These are phyloP conservation scores for Tetrahymena elliotti DNA, from an alignment of 73 alveolate species.

Conservation along the genomic window DNA sequence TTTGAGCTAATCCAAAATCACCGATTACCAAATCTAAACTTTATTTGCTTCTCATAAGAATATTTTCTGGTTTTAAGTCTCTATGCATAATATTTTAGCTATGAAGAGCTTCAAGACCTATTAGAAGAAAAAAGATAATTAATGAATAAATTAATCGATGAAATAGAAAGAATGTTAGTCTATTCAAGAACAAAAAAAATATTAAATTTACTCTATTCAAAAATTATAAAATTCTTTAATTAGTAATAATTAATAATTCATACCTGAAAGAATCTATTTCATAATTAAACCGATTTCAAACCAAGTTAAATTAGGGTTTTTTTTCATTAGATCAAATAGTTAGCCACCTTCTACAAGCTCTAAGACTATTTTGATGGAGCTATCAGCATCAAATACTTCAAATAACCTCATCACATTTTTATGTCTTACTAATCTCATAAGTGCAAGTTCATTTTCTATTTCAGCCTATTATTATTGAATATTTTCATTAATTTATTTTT, in stretches of 20 bases:
- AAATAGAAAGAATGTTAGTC: background rate
- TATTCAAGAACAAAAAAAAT: background rate
- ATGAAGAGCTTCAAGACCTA: background rate
- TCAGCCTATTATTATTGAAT: background rate
- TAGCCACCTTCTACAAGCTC: background rate
- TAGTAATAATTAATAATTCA: background rate
- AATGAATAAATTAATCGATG: background rate
- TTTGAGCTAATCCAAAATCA: conserved; percentile 30
- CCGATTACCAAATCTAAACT: background rate
- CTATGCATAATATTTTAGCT: background rate
- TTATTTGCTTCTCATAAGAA: background rate
- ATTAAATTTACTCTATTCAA: background rate
- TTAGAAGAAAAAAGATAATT: background rate
- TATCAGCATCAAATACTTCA: background rate
- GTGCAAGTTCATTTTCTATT: background rate
- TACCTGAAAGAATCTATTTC: background rate
- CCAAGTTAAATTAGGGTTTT: background rate
- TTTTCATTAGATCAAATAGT: background rate
- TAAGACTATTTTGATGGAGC: background rate
- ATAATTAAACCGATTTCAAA: background rate
- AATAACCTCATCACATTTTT: background rate
- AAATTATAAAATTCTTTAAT: background rate
- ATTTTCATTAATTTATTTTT: too few species aligned
- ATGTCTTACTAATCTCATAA: background rate
- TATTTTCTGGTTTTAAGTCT: background rate